Conservation (phyloP, 2,329 filamentous ascomycete genomes). For the Talaromyces sp. region DNA sequence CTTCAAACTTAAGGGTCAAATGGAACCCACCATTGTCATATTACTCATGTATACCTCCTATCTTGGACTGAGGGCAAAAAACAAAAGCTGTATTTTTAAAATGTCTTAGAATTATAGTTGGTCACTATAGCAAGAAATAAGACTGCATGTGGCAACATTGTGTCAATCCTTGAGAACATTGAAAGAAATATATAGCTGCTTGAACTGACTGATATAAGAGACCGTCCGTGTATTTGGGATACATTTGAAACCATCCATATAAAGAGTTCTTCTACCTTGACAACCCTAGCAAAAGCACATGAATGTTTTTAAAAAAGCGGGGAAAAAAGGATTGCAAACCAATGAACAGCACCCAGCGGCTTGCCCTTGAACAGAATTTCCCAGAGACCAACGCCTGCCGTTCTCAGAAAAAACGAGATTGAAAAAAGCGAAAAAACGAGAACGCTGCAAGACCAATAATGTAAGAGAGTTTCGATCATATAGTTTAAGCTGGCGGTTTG, state of each 20-base stretch:
- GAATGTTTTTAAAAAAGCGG: background rate
- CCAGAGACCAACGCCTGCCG: background rate
- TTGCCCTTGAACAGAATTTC: background rate
- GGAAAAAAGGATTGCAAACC: background rate
- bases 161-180: no score
- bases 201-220: background rate
- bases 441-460: constrained; percentile 5
- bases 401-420: background rate
- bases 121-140: background rate
- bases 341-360: background rate
- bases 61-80: background rate
- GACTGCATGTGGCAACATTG: background rate
- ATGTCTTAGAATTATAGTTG: background rate
- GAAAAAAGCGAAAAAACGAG: constrained; percentile 2
- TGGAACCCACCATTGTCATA: background rate
- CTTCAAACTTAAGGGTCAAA: no score
- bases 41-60: background rate
- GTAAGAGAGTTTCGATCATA: background rate
- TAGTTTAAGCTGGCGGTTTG: background rate
- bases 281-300: background rate
- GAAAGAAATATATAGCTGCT: background rate
- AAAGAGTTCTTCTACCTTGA: background rate
- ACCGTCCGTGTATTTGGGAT: background rate
- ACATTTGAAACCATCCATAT: background rate
- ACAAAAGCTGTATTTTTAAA: background rate